Evolutionary conservation across 768 basidiomycete genomes (phyloP), one percentile per base, ranked within the genome.

Genomic region (Cystobasidium tubakii): DNA sequence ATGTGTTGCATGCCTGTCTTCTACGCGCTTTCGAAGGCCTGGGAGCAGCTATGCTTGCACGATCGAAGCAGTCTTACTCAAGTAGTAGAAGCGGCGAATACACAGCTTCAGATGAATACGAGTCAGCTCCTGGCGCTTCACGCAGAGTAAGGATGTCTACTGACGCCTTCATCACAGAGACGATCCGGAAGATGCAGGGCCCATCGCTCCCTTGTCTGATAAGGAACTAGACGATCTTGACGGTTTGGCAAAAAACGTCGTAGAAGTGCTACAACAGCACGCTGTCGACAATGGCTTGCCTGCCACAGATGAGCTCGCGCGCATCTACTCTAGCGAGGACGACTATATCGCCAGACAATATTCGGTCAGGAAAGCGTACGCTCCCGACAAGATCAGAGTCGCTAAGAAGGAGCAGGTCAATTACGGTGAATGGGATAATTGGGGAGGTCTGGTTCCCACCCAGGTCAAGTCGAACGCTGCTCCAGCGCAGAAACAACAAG

Each of bases 11-110:
- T 77, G 83, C 83, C 1, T 91, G 89, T 78, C 88, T 96, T 87
- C 83, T 92, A 62, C 87, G 94, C 50, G 90, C 96, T 6, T 97
- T 91, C 77, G 90, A 95, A 77, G 92, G 92, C 25, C 88, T 95
- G 25, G 44, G 62, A 17, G 67, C 60, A 62, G 29, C 57, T 34
- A 73, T 65, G 64, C 4, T 34, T 29, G 57, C 62, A 21, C 23
- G 62, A n/a, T 66, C 63, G 39, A 4, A 66, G 75, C 25, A 67
- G 74, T 0, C 66, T 74, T 25, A 73, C 70, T 55, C 73, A 67
- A 17, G 76, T 27, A 25, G 57, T 12, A 60, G 27, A 29, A 60
- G 66, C 34, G 62, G 66, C 57, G 77, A 78, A 57, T 75, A 75
- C 39, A 75, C 75, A 29, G 77, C 75, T 46, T 73, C 75, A 60